Conservation (phyloP, 208 protist species). For the Leishmania aethiopica region DNA sequence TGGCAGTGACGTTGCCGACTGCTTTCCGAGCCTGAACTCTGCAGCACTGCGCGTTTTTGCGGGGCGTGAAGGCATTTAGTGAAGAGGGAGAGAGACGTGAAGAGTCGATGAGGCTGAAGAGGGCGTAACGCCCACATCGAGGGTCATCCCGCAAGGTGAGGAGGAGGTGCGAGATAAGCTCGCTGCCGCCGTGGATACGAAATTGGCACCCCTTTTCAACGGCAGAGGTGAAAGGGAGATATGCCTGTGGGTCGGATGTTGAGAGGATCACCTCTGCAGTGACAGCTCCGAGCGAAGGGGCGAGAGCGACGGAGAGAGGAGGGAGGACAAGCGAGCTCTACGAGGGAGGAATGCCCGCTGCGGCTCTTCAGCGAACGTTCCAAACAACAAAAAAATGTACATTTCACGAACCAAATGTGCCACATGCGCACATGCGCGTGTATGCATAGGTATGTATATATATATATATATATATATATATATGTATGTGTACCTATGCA, state of each 20-base stretch:
- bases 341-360: no score
- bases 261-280: neutral
- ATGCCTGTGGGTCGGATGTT: neutral
- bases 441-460: no score
- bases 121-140: neutral
- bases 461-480: no score
- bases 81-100: neutral
- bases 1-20: neutral
- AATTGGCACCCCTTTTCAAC: neutral
- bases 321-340: neutral
- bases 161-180: neutral
- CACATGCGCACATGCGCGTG: no score
- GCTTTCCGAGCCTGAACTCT: neutral
- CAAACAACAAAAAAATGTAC: neutral
- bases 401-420: neutral
- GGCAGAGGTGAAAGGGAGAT: neutral
- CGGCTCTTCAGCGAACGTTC: no score
- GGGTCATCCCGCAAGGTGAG: neutral
- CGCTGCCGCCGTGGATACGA: neutral
- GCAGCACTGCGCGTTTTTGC: neutral
- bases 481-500: neutral
- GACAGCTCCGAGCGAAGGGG: no score
- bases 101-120: neutral
- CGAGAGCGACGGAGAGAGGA: neutral
- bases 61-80: neutral